A percentile compares a stretch with the other conserved stretches of the same genome.
These are phyloP conservation scores for Cadophora sp. DNA, from an alignment of 2,329 filamentous ascomycete species.

Conservation along the genomic window DNA sequence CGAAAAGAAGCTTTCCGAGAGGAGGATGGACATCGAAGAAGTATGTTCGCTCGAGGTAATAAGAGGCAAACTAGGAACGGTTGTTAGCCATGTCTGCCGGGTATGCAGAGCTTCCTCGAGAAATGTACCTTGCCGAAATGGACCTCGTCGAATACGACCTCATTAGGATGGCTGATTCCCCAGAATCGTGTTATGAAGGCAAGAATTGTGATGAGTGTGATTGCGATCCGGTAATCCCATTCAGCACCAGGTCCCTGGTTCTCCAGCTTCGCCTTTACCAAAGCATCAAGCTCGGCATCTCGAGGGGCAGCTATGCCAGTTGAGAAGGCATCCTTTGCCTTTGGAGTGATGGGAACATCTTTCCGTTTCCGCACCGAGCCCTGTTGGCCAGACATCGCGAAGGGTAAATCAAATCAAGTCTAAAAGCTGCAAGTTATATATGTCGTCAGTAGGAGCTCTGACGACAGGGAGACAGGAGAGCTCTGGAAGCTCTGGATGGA, in stretches of 20 bases:
- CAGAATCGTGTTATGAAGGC: slow-evolving; percentile 95
- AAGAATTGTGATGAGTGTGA: slow-evolving; percentile 78
- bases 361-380: slow-evolving; percentile 45
- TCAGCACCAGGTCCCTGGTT: slow-evolving; percentile 60
- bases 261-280: slow-evolving; percentile 50
- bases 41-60: slow-evolving; percentile 95
- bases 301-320: slow-evolving; percentile 41
- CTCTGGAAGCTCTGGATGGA: slow-evolving; percentile 11
- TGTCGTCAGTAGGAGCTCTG: slow-evolving; percentile 35
- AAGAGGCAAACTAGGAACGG: slow-evolving; percentile 68
- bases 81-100: slow-evolving; percentile 22
- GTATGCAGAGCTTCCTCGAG: not conserved
- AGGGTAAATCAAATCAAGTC: slow-evolving; percentile 25
- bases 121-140: slow-evolving; percentile 93
- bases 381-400: slow-evolving; percentile 43
- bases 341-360: slow-evolving; percentile 55
- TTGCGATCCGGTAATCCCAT: slow-evolving; percentile 83
- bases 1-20: slow-evolving; percentile 97
- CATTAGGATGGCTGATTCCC: slow-evolving; percentile 92
- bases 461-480: slow-evolving; percentile 19
- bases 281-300: slow-evolving; percentile 57
- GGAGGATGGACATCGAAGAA: slow-evolving; percentile 99
- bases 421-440: slow-evolving; percentile 24
- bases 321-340: slow-evolving; percentile 55
- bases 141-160: slow-evolving; percentile 98